Conservation (phyloP, 2,329 filamentous ascomycete genomes). For the Nemania diffusa region DNA sequence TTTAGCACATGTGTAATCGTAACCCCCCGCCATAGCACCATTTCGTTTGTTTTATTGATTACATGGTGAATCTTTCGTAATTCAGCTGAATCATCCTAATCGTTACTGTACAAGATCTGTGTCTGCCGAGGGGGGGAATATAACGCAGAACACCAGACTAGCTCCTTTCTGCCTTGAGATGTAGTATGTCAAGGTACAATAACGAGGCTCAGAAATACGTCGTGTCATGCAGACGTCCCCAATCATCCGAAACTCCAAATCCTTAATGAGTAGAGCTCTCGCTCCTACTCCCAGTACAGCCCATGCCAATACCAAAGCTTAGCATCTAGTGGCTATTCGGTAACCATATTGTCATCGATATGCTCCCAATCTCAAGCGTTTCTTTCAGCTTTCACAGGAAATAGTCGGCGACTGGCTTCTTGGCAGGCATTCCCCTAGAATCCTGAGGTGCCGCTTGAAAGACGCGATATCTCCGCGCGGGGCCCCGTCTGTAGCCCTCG, state of each 20-base stretch:
- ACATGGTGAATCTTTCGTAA: conserved; percentile 16
- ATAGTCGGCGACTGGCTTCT: conserved; percentile 98
- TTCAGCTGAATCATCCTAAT: background rate
- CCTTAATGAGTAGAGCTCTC: conserved; percentile 4
- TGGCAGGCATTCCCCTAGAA: conserved; percentile 95
- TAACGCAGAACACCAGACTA: background rate
- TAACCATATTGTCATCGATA: background rate
- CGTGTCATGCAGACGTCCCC: conserved; percentile 10
- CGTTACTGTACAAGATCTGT: conserved; percentile 1
- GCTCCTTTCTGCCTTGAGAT: background rate
- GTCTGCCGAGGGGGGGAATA: background rate
- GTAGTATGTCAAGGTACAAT: background rate
- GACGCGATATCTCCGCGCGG: conserved; percentile 89
- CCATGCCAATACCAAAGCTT: conserved; percentile 3
- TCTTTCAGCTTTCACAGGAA: conserved; percentile 68
- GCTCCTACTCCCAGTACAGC: background rate
- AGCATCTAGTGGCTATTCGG: background rate
- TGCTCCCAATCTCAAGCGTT: background rate
- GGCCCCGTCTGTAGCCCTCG: conserved; percentile 66
- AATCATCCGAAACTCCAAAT: conserved; percentile 27
- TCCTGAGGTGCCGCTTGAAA: conserved; percentile 98
- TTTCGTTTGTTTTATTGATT: conserved; percentile 34
- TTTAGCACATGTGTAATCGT: conserved; percentile 1
- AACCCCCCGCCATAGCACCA: conserved; percentile 2
- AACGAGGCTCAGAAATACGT: background rate